phyloP scores from a whole-genome alignment of 169 alveolate species.

The Cryptosporidium viatorum region DNA sequence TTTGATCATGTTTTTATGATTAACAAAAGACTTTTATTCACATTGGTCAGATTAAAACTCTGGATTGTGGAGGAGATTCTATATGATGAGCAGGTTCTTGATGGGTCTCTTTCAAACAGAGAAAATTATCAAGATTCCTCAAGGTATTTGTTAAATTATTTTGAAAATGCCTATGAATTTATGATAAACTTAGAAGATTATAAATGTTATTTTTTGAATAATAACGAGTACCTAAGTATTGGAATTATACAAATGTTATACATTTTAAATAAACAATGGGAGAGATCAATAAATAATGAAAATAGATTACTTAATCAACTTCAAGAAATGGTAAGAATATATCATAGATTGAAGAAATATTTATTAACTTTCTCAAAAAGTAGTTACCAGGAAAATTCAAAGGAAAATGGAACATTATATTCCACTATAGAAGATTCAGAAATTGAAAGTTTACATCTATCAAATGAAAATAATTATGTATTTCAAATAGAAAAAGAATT shows the following conservation, averaged over 20 bases:
- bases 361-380: constrained; percentile 1
- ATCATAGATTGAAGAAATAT: constrained; percentile 40
- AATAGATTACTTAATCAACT: constrained; percentile 7
- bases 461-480: constrained; percentile 44
- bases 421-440: background rate
- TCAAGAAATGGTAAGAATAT: constrained; percentile 71
- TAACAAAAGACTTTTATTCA: background rate
- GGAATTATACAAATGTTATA: constrained; percentile 43
- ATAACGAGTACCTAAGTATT: constrained; percentile 3
- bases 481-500: constrained; percentile 33
- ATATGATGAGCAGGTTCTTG: constrained; percentile 14
- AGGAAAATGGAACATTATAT: background rate
- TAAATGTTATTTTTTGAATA: background rate
- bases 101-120: background rate
- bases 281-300: constrained; percentile 31
- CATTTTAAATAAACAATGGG: constrained; percentile 56
- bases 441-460: constrained; percentile 13
- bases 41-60: constrained; percentile 7
- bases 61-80: constrained; percentile 62
- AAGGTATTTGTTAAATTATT: background rate
- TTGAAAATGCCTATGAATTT: constrained; percentile 6
- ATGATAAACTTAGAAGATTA: constrained; percentile 1
- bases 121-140: background rate
- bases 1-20: background rate
- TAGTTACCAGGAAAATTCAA: too few relatives aligned